These are phyloP conservation scores for Ceratobasidium theobromae DNA, from an alignment of 1,284 basidiomycete species.

Conservation along the genomic window DNA sequence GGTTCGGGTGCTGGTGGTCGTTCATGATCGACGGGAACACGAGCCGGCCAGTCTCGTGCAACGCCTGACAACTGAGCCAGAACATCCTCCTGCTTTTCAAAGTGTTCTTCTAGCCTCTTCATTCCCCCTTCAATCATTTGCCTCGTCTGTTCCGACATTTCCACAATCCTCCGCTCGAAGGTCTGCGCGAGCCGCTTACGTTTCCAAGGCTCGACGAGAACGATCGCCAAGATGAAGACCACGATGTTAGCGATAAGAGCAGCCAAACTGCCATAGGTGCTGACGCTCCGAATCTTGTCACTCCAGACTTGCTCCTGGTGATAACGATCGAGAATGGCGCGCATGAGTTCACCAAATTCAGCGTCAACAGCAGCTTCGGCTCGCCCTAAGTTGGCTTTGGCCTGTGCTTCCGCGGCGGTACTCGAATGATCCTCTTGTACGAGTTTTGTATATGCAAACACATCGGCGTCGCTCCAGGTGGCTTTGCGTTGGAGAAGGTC, in stretches of 20 bases:
- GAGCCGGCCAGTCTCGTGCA: conserved; percentile 1
- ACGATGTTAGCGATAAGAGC: conserved; percentile 82
- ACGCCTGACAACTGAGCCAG: conserved; percentile 36
- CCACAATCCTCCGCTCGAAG: conserved; percentile 81
- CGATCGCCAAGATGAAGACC: conserved; percentile 84
- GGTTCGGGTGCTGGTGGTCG: not conserved
- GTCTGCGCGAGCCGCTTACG: conserved; percentile 77
- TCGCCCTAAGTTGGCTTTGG: conserved; percentile 63
- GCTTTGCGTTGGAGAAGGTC: conserved; percentile 89
- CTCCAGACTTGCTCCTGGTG: conserved; percentile 98
- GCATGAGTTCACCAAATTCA: conserved; percentile 84
- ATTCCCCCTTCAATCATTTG: conserved; percentile 52
- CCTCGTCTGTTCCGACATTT: conserved; percentile 63
- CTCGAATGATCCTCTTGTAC: conserved; percentile 77
- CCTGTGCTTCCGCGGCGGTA: conserved; percentile 71
- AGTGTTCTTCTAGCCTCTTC: conserved; percentile 51
- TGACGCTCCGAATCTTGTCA: conserved; percentile 91
- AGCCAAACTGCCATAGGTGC: conserved; percentile 84
- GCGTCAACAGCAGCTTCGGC: conserved; percentile 78
- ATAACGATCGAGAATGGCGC: conserved; percentile 79
- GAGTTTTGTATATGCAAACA: conserved; percentile 49
- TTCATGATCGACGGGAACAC: conserved; percentile 12
- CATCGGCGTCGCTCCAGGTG: conserved; percentile 57
- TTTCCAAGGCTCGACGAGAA: conserved; percentile 94
- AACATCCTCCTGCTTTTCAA: conserved; percentile 54